Base-by-base conservation (phyloP, 805 yeast genomes). In the Pichia insulana region DNA sequence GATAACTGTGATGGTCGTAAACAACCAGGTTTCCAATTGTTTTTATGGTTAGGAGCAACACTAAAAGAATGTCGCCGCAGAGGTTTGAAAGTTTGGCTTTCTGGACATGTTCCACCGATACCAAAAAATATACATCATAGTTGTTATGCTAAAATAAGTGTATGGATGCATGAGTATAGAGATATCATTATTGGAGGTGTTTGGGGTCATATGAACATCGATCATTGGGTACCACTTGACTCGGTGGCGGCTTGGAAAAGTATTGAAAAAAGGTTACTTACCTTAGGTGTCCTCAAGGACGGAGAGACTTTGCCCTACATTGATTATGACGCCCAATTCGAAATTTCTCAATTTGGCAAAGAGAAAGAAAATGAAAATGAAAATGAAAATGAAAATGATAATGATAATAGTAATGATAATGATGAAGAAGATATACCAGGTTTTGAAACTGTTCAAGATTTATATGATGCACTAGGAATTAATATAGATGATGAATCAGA, bases 131-230 rank as follows among this genome's bases (percentile, higher is more conserved):
- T 73, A 47, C 94, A 86, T 53, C 66, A 71, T 16, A 69, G 80
- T 34, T 86, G 96, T 56, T 78, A 74, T 50, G 68, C 86, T 39
- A 85, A 85, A 59, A 81, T 78, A 60, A 73, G 83, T 19, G 70
- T 78, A n/a, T 86, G 95, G 95, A 63, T 78, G 30, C 76, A 84
- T 53, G 95, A 85, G 57, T 86, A 81, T 57, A 69, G 94, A 50
- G 96, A 86, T 58, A 73, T 86, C 33, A 82, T 86, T 22, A 68
- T 87, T 48, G 95, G 95, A 16, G 87, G 89, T 10, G 63, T 86
- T 26, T 86, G 74, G 58, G 96, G 96, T 0, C 96, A 86, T 57
- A 86, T 86, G 95, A 86, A 86, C 60, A 68, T 85, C 42, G 95
- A 87, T 57, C 95, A 86, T 63, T 85, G 83, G 57, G 70, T 83